Evolutionary conservation across 1,284 basidiomycete genomes (phyloP), one percentile per base, ranked within the genome.

Genomic region (Naganishia liquefaciens): DNA sequence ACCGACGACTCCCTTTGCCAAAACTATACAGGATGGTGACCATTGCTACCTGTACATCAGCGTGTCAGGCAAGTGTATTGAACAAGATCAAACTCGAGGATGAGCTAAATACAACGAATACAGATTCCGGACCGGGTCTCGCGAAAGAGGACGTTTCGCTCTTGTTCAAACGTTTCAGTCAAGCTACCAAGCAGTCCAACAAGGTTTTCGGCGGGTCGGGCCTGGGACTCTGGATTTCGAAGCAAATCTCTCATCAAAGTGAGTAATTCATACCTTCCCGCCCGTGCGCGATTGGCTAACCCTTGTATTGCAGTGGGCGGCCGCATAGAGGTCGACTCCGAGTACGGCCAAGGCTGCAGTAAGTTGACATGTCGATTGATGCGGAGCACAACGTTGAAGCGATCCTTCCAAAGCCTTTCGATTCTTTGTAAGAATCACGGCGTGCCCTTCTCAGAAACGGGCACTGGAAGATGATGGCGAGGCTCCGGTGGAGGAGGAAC

Each of bases 341-440:
- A 73, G 55, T 70, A 73, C 42, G 75, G 74, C n/a, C 68, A 76
- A 64, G 76, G 76, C 11, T 72, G 69, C 65, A 94, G 63, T 65
- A 27, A 53, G 63, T 60, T 5, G 3, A 21, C 28, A 51, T 10
- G 10, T 30, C 15, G 25, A 3, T 4, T 5, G n/a, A 9, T 23
- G 10, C 19, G 9, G 40, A 46, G 23, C 21, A 30, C 21, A 15
- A 33, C 30, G 23, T 15, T n/a, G n/a, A 15, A 42, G 23, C 27
- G 7, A 7, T 25, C 25, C 28, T 19, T 10, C 5, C 19, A 15
- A n/a, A 65, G 63, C 76, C 0, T 80, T 80, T 72, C 71, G 75
- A 19, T 80, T 79, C 70, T 80, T 72, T 69, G 73, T 80, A 9
- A 43, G 44, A n/a, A 47, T 62, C 23, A 54, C 43, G 13, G 64